Percentiles rank a stretch among this genome's conserved stretches.
Evolutionary conservation across 208 protist species (phyloP).

Genomic region (Trypanosomatidae sp.): DNA sequence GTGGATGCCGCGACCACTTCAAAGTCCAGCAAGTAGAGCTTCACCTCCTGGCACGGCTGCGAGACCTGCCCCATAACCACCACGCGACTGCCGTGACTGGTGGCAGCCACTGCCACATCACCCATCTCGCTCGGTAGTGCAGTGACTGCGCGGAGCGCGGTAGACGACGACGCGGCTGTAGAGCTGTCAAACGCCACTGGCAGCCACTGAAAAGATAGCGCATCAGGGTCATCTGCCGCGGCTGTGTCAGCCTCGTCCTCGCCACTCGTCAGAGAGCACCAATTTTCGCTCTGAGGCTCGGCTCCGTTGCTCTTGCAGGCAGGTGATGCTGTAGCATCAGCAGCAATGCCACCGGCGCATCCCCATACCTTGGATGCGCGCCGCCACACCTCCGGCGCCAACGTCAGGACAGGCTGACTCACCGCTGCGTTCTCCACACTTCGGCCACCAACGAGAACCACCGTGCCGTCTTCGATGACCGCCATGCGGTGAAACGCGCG

Average conservation of each 20-base stretch:
- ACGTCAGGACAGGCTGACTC: constrained; percentile 21
- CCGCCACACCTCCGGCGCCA: constrained; percentile 17
- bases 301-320: not conserved
- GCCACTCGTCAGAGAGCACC: constrained; percentile 11
- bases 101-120: constrained; percentile 40
- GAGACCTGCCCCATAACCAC: constrained; percentile 41
- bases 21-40: constrained; percentile 42
- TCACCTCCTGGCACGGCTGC: constrained; percentile 28
- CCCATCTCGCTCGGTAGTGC: constrained; percentile 26
- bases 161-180: constrained; percentile 3
- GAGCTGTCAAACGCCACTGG: constrained; percentile 15
- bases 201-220: constrained; percentile 19
- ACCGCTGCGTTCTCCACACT: constrained; percentile 29
- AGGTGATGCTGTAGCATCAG: not conserved
- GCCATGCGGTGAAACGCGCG: constrained; percentile 62
- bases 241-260: constrained; percentile 2
- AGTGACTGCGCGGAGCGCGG: constrained; percentile 13
- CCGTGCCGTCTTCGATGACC: constrained; percentile 44
- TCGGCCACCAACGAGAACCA: constrained; percentile 64
- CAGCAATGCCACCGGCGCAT: not conserved
- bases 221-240: not conserved
- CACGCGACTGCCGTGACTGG: constrained; percentile 23
- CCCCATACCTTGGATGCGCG: constrained; percentile 16
- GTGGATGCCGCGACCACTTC: not conserved
- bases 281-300: not conserved